Conservation (phyloP, 2,329 filamentous ascomycete species). For the Phialophora macrospora region DNA sequence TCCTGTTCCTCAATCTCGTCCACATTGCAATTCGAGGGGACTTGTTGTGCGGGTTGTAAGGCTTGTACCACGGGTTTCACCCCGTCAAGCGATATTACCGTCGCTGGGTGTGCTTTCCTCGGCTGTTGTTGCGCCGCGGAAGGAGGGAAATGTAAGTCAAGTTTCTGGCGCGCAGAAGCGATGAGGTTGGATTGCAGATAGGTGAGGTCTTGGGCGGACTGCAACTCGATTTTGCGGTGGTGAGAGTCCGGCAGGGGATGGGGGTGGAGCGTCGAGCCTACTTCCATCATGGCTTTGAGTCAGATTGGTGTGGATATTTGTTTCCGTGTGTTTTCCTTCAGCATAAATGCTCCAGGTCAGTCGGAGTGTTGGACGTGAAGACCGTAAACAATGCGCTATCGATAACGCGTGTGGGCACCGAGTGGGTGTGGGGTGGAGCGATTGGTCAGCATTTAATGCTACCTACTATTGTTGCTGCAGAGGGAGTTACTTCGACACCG, state of each 20-base stretch:
- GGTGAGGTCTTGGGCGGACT: slow-evolving; percentile 55
- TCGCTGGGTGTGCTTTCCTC: slow-evolving; percentile 36
- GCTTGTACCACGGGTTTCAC: background rate
- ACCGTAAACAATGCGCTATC: slow-evolving; percentile 6
- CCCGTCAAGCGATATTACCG: slow-evolving; percentile 52
- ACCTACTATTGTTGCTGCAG: background rate
- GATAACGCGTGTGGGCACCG: background rate
- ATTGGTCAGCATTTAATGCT: background rate
- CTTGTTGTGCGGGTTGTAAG: background rate
- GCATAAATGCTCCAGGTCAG: background rate
- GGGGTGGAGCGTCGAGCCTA: slow-evolving; percentile 99
- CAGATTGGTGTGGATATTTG: background rate
- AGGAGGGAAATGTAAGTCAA: slow-evolving; percentile 55
- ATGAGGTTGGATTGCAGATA: slow-evolving; percentile 55
- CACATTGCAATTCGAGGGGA: background rate
- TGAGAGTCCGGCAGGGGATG: slow-evolving; percentile 65
- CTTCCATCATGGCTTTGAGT: slow-evolving; percentile 57
- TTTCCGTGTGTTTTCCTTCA: background rate
- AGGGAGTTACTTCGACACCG: too few relatives aligned
- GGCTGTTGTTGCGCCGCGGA: slow-evolving; percentile 47
- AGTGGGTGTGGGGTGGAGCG: background rate
- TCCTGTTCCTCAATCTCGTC: slow-evolving; percentile 32
- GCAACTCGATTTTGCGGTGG: slow-evolving; percentile 58
- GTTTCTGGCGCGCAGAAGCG: slow-evolving; percentile 52
- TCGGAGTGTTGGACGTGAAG: background rate